Base-by-base conservation (phyloP, 345 rosid genomes). In the Gossypium bickii region DNA sequence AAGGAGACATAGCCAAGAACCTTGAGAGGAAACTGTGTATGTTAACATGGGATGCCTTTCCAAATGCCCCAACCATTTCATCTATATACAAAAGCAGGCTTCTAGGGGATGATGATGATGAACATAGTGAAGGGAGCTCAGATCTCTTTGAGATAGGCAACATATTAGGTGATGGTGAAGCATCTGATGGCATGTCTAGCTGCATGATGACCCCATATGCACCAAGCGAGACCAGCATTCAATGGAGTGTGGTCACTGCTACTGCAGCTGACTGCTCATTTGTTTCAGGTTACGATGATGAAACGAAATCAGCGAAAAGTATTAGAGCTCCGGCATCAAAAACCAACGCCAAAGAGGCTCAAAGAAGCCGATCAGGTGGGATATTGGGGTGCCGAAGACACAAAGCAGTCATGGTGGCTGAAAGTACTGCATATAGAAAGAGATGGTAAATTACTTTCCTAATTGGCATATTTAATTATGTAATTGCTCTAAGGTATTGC, bases 1-100 rank as follows among this genome's bases (percentile, higher is more conserved):
- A 53, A 20, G 22, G 18, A 16, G 58, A 53, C 18, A 53, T 53
- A n/a, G 58, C 58, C 58, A 53, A 53, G n/a, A 56, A 56, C 4
- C 25, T 56, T 18, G 59, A 56, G 59, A 56, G 13, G 25, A 56
- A 56, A 56, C 25, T 56, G 12, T 56, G 59, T 56, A 56, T 8
- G 59, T 56, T 56, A 56, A 56, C 25, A 56, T 56, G 59, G 59
- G 59, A 56, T 56, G 25, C 59, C 59, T n/a, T 56, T 56, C 59
- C 59, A 56, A 56, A 18, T 18, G 59, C 24, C 2, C 59, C 59
- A 6, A 56, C 59, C 59, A 56, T 56, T 56, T 56, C 25, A 56
- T 56, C 59, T 56, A 18, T 18, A 7, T 56, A 18, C 59, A 56
- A 18, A 56, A 56, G 59, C 59, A 56, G 25, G 59, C 2, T n/a